Base-by-base conservation (phyloP, 2,329 filamentous ascomycete genomes). In the Aureobasidium sp. region DNA sequence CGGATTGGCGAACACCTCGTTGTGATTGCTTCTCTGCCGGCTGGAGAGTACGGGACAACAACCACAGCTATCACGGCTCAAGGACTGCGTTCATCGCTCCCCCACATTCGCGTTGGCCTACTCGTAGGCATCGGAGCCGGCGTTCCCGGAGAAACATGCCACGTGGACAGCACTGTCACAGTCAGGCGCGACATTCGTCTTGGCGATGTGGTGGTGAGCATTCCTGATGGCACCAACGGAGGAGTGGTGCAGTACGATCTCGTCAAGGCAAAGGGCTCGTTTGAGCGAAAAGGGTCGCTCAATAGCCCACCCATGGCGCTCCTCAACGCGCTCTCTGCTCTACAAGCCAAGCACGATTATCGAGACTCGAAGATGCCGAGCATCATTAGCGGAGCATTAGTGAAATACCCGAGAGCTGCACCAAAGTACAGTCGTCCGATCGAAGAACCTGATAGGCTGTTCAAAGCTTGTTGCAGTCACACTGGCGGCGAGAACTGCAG, bases 1-100 rank as follows among this genome's bases (percentile, higher is more conserved):
- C 67, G 66, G n/a, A 74, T 79, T 51, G 70, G 70, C 13, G 63
- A 66, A 13, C 77, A 79, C 56, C 75, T 76, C 64, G 71, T 79
- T 29, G 74, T 78, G 23, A 70, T 79, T 38, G 73, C 72, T 8
- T 66, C 67, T 29, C 55, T 73, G n/a, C 71, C 72, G 3, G 54
- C 56, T n/a, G 67, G 68, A 1, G 67, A 71, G 36, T 72, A 72
- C 31, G 73, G 72, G 10, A 68, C 43, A 11, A 38, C 51, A 3
- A 55, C 69, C 54, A 71, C 71, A 29, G 68, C 73, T 27, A 66
- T 16, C 15, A 70, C 70, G 3, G 71, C 71, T 43, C 67, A 40
- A 47, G 66, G 67, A 50, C 65, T 73, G 60, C 29, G 67, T 1
- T 67, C 65, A 18, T 68, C 38, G 40, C 71, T 73, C 48, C 56